Conservation (phyloP, 148 eudicot species). For the Suaeda aralocaspica region DNA sequence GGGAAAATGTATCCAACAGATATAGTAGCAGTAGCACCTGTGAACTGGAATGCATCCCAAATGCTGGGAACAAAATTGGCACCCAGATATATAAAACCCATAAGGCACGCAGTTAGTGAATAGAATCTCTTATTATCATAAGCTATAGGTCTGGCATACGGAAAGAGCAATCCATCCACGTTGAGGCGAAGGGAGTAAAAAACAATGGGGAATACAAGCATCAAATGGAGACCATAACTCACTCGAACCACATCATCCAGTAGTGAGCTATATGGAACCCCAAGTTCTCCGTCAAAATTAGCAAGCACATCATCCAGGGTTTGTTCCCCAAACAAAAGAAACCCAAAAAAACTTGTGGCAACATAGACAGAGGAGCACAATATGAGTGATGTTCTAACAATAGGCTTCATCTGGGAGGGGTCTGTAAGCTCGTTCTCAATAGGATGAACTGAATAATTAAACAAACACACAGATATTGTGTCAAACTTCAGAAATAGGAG, state of each 20-base stretch:
- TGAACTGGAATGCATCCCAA: constrained; percentile 84
- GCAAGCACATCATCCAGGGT: constrained; percentile 81
- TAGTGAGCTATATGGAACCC: constrained; percentile 61
- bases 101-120: constrained; percentile 43
- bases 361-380: constrained; percentile 61
- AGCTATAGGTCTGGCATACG: constrained; percentile 49
- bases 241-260: constrained; percentile 68
- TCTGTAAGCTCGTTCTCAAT: constrained; percentile 77
- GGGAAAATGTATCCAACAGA: constrained; percentile 78
- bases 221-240: constrained; percentile 72
- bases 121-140: constrained; percentile 54
- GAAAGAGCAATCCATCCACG: constrained; percentile 67
- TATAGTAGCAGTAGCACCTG: constrained; percentile 78
- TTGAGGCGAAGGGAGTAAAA: constrained; percentile 79
- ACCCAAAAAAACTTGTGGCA: constrained; percentile 73
- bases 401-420: constrained; percentile 59
- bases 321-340: constrained; percentile 61
- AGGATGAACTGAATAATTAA: constrained; percentile 58
- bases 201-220: constrained; percentile 85
- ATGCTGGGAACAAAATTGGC: constrained; percentile 75
- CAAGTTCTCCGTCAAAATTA: constrained; percentile 77
- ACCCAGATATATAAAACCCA: constrained; percentile 56
- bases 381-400: constrained; percentile 54
- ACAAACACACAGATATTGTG: neutral
- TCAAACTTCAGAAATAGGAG: neutral